Evolutionary conservation across 2,329 filamentous ascomycete genomes (phyloP).

Genomic region (Purpureocillium lavendulum): DNA sequence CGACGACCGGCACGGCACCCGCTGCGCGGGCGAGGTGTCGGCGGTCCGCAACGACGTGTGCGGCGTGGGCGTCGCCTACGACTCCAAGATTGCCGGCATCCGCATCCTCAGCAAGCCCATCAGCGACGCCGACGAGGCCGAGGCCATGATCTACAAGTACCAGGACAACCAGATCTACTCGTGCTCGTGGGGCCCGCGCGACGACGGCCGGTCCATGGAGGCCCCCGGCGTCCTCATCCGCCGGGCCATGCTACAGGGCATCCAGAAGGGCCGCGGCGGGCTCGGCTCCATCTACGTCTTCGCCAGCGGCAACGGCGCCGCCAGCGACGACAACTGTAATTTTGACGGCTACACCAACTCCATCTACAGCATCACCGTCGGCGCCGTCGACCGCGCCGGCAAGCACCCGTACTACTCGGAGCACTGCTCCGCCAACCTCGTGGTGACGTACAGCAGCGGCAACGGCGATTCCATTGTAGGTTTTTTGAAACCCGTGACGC

Average conservation of each 20-base stretch:
- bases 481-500: constrained; percentile 6
- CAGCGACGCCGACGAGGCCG: constrained; percentile 83
- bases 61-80: constrained; percentile 91
- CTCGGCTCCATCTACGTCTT: constrained; percentile 93
- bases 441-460: constrained; percentile 95
- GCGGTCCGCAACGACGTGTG: constrained; percentile 90
- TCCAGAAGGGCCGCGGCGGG: constrained; percentile 78
- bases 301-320: constrained; percentile 84
- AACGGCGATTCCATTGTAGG: constrained; percentile 71
- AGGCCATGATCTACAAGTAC: constrained; percentile 85
- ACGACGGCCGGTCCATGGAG: constrained; percentile 92
- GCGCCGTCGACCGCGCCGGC: constrained; percentile 80
- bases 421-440: constrained; percentile 87
- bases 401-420: constrained; percentile 95
- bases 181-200: constrained; percentile 95
- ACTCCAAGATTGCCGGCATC: constrained; percentile 82
- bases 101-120: constrained; percentile 89
- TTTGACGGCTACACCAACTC: constrained; percentile 99
- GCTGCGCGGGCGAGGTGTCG: constrained; percentile 89
- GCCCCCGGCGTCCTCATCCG: constrained; percentile 82
- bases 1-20: constrained; percentile 86
- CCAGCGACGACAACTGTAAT: constrained; percentile 89
- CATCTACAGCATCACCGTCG: constrained; percentile 97
- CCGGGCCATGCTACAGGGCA: constrained; percentile 82
- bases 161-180: constrained; percentile 96